A percentile compares a stretch with the other conserved stretches of the same genome.
These are phyloP conservation scores for Noccaea caerulescens DNA, from an alignment of 345 rosid genomes.

Conservation along the genomic window DNA sequence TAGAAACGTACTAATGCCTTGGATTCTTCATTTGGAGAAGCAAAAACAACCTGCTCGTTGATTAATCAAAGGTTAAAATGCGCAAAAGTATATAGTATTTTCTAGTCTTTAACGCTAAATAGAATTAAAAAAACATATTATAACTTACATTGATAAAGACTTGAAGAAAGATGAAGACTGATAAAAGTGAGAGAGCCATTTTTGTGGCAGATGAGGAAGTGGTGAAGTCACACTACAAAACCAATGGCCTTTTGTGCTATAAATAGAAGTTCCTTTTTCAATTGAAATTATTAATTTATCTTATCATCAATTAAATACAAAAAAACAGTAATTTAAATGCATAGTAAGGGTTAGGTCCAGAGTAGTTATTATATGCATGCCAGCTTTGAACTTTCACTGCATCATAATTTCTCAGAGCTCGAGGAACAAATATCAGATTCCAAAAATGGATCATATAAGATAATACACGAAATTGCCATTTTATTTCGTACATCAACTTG, in stretches of 20 bases:
- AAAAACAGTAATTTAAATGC: slow-evolving; percentile 17
- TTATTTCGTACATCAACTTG: slow-evolving; percentile 40
- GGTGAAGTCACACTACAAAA: slow-evolving; percentile 35
- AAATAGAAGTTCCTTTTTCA: slow-evolving; percentile 29
- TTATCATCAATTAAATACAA: slow-evolving; percentile 15
- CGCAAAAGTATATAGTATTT: background rate
- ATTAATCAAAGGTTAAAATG: slow-evolving; percentile 19
- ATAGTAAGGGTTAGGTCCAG: slow-evolving; percentile 27
- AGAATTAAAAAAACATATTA: background rate
- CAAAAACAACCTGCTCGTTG: slow-evolving; percentile 28
- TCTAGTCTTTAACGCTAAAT: background rate
- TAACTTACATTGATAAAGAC: slow-evolving; percentile 29
- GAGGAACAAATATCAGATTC: slow-evolving; percentile 36
- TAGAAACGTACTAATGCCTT: slow-evolving; percentile 28
- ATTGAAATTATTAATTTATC: background rate
- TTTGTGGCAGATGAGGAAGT: slow-evolving; percentile 30
- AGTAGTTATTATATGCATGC: slow-evolving; percentile 44
- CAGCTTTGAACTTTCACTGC: slow-evolving; percentile 41
- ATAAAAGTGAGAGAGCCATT: slow-evolving; percentile 40
- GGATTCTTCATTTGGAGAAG: slow-evolving; percentile 30
- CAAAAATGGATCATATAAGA: slow-evolving; percentile 25
- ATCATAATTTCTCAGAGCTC: slow-evolving; percentile 35
- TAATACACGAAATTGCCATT: slow-evolving; percentile 9
- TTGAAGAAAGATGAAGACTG: slow-evolving; percentile 2
- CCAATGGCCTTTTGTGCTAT: slow-evolving; percentile 30